Evolutionary conservation across 169 alveolate species (phyloP).

Genomic region (Babesia bovis): DNA sequence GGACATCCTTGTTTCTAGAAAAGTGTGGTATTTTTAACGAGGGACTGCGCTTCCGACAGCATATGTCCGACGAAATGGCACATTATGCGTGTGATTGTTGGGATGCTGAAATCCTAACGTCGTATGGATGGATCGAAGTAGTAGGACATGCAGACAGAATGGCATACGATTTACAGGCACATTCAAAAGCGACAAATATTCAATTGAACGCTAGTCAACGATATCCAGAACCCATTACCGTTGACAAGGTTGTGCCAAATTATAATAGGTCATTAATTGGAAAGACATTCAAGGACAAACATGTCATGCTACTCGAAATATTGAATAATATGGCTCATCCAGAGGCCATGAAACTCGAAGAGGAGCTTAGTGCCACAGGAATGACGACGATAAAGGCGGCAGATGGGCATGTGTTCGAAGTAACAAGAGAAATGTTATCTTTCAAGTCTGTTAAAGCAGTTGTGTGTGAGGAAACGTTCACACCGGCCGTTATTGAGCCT

Average conservation of each 20-base stretch:
- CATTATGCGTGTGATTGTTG: conserved; percentile 99
- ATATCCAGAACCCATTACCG: conserved; percentile 85
- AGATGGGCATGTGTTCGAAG: conserved; percentile 16
- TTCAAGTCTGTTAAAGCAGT: conserved; percentile 86
- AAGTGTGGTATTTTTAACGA: conserved; percentile 88
- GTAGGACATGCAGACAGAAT: conserved; percentile 98
- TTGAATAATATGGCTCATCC: conserved; percentile 51
- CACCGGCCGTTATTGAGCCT: conserved; percentile 97
- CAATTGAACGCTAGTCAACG: conserved; percentile 89
- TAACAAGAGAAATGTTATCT: conserved; percentile 78
- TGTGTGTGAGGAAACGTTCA: conserved; percentile 89
- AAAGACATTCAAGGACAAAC: conserved; percentile 84
- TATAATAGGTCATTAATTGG: conserved; percentile 88
- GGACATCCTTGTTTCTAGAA: conserved; percentile 90
- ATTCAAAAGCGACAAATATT: conserved; percentile 85
- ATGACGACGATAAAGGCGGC: conserved; percentile 18
- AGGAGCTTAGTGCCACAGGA: conserved; percentile 62
- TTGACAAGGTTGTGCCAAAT: conserved; percentile 75
- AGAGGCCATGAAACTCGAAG: conserved; percentile 67
- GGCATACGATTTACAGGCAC: conserved; percentile 92
- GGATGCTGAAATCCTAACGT: conserved; percentile 97
- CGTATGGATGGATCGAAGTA: conserved; percentile 96
- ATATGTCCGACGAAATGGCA: conserved; percentile 96
- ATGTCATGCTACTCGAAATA: conserved; percentile 65
- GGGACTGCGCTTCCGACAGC: conserved; percentile 96